Evolutionary conservation across 371 early-diverging fungal species (phyloP), one percentile per base, ranked within the genome.

Genomic region (Thermomucor indicae-seudaticae): DNA sequence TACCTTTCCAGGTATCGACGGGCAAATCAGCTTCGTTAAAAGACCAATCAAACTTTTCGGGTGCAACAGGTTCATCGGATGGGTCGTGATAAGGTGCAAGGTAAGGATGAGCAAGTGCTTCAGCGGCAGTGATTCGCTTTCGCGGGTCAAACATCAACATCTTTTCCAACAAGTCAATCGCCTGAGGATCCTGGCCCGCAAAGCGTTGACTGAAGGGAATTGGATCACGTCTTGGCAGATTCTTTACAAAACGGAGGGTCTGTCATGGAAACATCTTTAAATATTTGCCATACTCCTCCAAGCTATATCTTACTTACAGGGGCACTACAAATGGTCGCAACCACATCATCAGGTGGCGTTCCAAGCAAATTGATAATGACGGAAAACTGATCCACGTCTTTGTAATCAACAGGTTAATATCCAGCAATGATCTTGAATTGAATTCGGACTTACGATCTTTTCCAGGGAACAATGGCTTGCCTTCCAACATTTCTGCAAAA

Each of bases 401-500:
- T 28, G 27, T 5, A 32, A n/a, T 24, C 25, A 14, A 54, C 12
- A 17, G 16, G 10, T 44, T 5, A 27, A 43, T 6, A 47, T 41
- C 16, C 2, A 49, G 17, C 8, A 8, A 30, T 23, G 29, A 6
- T 10, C 16, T 46, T 28, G 25, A 29, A 31, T 5, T 30, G 27
- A 4, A 25, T 43, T 41, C 16, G 53, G 17, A 79, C 86, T 72
- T 79, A 89, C 89, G 95, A 74, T 96, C 97, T 59, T 93, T 91
- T 37, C 91, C 99, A 19, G 97, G 93, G 79, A 99, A 99, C 39
- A 99, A 63, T 16, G 98, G 97, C 67, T 90, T 91, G 60, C 92
- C 91, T 63, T 91, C 91, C 37, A 96, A 68, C 85, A 99, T 93
- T 75, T 99, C 99, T 28, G 95, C 95, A 60, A 98, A 89, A 50